Evolutionary conservation across 164 flowering plant species (phyloP).

Genomic region (Annona cherimola): DNA sequence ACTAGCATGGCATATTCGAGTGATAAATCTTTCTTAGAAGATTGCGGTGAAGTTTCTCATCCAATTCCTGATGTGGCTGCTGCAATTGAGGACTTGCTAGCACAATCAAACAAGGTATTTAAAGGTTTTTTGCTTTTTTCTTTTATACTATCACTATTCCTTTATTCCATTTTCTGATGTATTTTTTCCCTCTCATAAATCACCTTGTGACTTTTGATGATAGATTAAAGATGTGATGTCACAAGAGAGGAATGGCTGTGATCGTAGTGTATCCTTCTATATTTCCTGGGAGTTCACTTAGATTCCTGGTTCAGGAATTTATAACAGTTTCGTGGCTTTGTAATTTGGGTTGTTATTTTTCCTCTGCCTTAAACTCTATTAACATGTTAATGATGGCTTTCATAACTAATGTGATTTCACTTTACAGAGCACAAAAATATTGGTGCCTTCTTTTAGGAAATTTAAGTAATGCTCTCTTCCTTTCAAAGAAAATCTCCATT

Average conservation of each 20-base stretch:
- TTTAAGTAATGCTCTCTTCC: neutral
- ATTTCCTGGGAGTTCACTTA: neutral
- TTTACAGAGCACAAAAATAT: no score
- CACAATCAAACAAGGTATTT: slow-evolving; percentile 79
- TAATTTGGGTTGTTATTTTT: no score
- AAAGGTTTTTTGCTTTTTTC: neutral
- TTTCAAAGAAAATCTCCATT: neutral
- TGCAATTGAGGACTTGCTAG: slow-evolving; percentile 86
- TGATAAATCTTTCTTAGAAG: slow-evolving; percentile 15
- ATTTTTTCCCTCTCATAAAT: slow-evolving; percentile 3
- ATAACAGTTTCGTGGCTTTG: neutral
- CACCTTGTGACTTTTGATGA: slow-evolving; percentile 10
- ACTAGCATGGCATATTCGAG: slow-evolving; percentile 13
- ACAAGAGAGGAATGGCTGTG: slow-evolving; percentile 37
- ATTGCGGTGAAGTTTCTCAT: slow-evolving; percentile 27
- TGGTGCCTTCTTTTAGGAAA: no score
- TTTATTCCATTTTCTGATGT: neutral
- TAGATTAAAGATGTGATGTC: slow-evolving; percentile 67
- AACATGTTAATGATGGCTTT: no score
- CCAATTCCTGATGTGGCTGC: slow-evolving; percentile 81
- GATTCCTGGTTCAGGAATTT: neutral
- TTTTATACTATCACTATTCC: neutral
- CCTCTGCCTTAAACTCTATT: no score
- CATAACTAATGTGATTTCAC: no score
- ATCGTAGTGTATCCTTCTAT: slow-evolving; percentile 63